These are phyloP conservation scores for Striga asiatica DNA, from an alignment of 257 asterid genomes.

Conservation along the genomic window DNA sequence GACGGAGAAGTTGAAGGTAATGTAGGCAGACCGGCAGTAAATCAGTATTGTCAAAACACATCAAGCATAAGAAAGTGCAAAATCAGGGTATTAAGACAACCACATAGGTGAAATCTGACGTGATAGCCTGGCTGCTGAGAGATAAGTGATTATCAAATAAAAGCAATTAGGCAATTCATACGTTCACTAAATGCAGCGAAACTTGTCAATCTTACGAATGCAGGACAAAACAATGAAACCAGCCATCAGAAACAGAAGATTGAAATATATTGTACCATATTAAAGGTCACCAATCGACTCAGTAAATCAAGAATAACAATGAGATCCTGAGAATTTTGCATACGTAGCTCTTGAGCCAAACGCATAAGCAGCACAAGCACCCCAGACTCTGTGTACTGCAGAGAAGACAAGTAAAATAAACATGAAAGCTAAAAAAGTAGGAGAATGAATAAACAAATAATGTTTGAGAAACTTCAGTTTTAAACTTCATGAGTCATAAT, in stretches of 20 bases:
- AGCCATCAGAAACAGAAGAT: slow-evolving; percentile 6
- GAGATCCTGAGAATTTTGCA: slow-evolving; percentile 43
- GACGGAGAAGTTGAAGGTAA: background rate
- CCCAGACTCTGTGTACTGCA: slow-evolving; percentile 77
- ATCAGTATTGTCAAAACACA: background rate
- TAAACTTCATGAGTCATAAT: background rate
- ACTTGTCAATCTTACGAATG: slow-evolving; percentile 8
- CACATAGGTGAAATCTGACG: background rate
- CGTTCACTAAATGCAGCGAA: background rate
- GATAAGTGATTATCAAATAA: background rate
- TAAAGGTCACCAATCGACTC: slow-evolving; percentile 64
- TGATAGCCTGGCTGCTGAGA: background rate
- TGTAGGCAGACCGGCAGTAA: background rate
- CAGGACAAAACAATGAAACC: slow-evolving; percentile 5
- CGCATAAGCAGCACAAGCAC: slow-evolving; percentile 67
- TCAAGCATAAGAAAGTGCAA: background rate
- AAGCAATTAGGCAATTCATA: slow-evolving; percentile 12
- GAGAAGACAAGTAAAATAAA: slow-evolving; percentile 11
- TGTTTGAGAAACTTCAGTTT: background rate
- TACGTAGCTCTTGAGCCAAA: slow-evolving; percentile 50
- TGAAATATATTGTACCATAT: slow-evolving; percentile 41
- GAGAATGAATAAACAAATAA: background rate
- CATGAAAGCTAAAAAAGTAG: background rate
- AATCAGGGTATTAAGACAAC: background rate
- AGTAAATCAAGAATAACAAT: slow-evolving; percentile 60